These are phyloP conservation scores for Auricularia sp. DNA, from an alignment of 768 basidiomycete species.

Conservation along the genomic window DNA sequence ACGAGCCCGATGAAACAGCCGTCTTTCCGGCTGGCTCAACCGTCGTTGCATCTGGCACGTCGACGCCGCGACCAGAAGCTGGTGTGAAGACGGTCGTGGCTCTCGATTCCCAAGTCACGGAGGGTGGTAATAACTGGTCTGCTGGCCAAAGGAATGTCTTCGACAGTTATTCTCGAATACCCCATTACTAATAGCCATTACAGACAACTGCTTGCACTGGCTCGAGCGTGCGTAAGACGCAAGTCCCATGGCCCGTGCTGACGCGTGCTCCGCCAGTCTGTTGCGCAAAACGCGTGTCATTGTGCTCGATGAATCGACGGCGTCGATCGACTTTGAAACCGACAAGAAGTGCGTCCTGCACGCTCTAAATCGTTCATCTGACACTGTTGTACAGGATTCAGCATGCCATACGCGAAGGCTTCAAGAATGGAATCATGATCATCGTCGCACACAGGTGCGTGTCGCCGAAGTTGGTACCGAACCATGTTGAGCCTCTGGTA, in stretches of 20 bases:
- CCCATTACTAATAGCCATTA: background rate
- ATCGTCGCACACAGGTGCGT: slow-evolving; percentile 5
- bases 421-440: slow-evolving; percentile 8
- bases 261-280: background rate
- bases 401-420: slow-evolving; percentile 6
- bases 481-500: slow-evolving; percentile 49
- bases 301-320: slow-evolving; percentile 6
- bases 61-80: background rate
- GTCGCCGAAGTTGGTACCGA: background rate
- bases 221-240: slow-evolving; percentile 16
- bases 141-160: background rate
- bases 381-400: slow-evolving; percentile 6
- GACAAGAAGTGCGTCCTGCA: background rate
- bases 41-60: background rate
- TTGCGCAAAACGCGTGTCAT: slow-evolving; percentile 5
- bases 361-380: background rate
- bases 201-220: background rate
- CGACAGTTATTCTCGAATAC: background rate
- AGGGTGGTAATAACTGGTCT: slow-evolving; percentile 2
- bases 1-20: background rate
- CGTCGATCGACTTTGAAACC: slow-evolving; percentile 1
- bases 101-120: slow-evolving; percentile 4
- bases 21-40: background rate
- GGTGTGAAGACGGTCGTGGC: background rate
- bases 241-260: background rate